Evolutionary conservation across 768 basidiomycete species (phyloP), one percentile per base, ranked within the genome.

Genomic region (Kwoniella pini): DNA sequence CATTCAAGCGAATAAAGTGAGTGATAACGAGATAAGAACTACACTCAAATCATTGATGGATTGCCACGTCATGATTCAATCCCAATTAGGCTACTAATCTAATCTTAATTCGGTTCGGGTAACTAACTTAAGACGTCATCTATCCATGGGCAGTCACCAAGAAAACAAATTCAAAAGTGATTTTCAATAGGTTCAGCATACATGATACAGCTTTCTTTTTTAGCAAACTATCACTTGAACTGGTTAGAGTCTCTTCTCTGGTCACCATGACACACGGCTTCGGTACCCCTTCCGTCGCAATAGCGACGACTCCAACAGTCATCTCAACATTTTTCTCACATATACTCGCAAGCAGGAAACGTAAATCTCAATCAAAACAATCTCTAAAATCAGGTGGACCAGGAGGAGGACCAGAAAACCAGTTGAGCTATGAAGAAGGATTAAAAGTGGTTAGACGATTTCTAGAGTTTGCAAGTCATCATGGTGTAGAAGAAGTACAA

Each of bases 401-500:
- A 43, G 63, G 73, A 9, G 67, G 70, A 38, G 67, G 63, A 39
- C 52, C 70, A 27, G 57, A 68, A 63, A 64, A 71, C 24, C 67
- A 80, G 45, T 46, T 80, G 49, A 69, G 62, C 31, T 80, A 78
- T 57, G 74, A 78, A 45, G 79, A 79, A 59, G 77, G 74, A 15
- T 31, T 79, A 39, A 70, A 75, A 53, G 74, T 80, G 36, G 71
- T 79, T 21, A 59, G 73, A 30, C 52, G 70, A 24, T 80, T 80
- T 53, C 60, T 80, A 13, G 72, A 72, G 4, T 78, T 73, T 52
- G 72, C 77, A 1, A 71, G 75, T 45, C 70, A 65, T 46, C 76
- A 78, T 59, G 72, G 76, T 4, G 70, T 80, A 2, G 76, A 75
- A 55, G 78, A 80, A 38, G 67, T 79, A 10, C 79, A 80, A 60